Evolutionary conservation across 2,329 filamentous ascomycete species (phyloP), one percentile per base, ranked within the genome.

Genomic region (Aspergillus proliferans): DNA sequence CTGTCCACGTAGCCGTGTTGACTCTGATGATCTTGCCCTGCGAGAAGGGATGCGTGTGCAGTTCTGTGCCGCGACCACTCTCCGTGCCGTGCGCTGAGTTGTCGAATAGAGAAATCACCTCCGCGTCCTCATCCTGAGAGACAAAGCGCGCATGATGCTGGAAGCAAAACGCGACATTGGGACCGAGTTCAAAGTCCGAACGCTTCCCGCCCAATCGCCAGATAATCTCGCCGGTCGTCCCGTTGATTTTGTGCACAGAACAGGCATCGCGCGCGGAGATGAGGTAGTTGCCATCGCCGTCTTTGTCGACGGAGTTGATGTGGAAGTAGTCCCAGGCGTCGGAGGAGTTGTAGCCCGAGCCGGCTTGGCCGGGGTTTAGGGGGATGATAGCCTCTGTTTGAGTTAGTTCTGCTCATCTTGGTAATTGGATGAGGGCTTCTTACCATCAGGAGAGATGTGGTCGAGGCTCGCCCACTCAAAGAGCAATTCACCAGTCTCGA

Each of bases 381-480:
- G 72, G 70, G 9, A 78, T 64, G 10, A 77, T 63, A 5, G 72
- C 68, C 53, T 77, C 75, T 75, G 43, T 21, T 40, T 19, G 19
- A 19, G 34, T 36, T 18, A 36, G 30, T 14, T 22, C 21, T 21
- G 4, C 21, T 21, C 21, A 4, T 21, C 21, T 6, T 22, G 22
- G 5, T 22, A 4, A 22, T 5, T 6, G 22, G 5, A 22, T 6
- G 5, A 22, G 22, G 22, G 4, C 22, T 22, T 6, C 22, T 60
- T 68, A 69, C 76, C 72, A 38, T 72, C 69, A 1, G 76, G 77
- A 40, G 72, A 68, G n/a, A 81, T 69, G 60, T 82, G 76, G 49
- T 82, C 78, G 8, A 82, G 64, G 53, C 76, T 77, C 26, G 71
- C 72, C 81, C 80, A 83, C 55, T 83, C 79, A 53, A 83, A 83